Base-by-base conservation (phyloP, 306 rosid species). In the Ormosia emarginata region DNA sequence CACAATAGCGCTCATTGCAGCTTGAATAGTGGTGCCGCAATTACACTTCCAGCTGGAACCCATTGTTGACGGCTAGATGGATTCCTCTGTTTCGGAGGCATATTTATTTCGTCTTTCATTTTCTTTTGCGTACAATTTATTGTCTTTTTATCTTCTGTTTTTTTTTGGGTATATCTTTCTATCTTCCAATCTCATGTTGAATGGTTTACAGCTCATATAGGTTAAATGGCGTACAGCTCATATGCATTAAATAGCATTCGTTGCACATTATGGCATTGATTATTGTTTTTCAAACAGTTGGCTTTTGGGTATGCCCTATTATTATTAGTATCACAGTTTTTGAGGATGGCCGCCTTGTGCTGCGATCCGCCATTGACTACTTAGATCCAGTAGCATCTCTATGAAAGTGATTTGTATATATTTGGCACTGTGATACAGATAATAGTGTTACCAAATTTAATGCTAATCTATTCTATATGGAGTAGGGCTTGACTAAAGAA, bases 401-500 rank as follows among this genome's bases (percentile, higher is more conserved):
- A 0, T 18, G 55, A 47, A 82, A 67, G 18, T 34, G 47, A 37
- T 40, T 47, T 77, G 46, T 61, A 34, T 55, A 62, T 59, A 46
- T 33, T 37, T 46, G 47, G 47, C 41, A 62, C 12, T 71, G n/a
- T 40, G 58, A 65, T 80, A 14, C 32, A 50, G 59, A 44, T 75
- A 30, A 1, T 62, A 24, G 68, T 71, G 50, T 75, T 50, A 67
- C 41, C 29, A 49, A 44, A 77, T 33, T 65, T 55, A 71, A 43
- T 69, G 52, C 71, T 57, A 11, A 57, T 52, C 29, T 56, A 52
- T 82, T 77, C 44, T 79, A 40, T 36, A 24, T 56, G 55, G 43
- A 33, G 4, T 77, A 65, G 33, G 41, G 74, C n/a, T 81, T 55
- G 62, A 55, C 56, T 77, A 50, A 77, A 43, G 74, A 53, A 79